Percentiles rank a stretch among this genome's conserved stretches.
phyloP scores from a whole-genome alignment of 495 filamentous ascomycete genomes.

The Neurospora sp. region DNA sequence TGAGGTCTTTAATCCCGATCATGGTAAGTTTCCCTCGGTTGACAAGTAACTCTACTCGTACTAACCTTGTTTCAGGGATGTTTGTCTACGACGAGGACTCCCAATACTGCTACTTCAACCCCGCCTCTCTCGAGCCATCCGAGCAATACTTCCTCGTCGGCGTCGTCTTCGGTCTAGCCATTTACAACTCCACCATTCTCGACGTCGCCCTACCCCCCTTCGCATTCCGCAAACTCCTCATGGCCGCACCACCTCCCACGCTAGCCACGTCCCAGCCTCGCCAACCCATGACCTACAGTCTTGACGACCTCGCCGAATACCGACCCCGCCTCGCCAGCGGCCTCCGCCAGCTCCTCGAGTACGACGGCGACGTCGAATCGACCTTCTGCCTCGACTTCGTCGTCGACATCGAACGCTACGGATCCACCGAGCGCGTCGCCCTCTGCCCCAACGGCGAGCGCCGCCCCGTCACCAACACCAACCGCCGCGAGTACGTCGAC shows the following conservation, averaged over 20 bases:
- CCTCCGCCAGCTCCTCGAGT: conserved; percentile 67
- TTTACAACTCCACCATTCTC: conserved; percentile 94
- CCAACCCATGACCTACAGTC: conserved; percentile 55
- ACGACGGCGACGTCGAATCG: conserved; percentile 72
- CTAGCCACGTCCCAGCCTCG: conserved; percentile 46
- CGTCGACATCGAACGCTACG: conserved; percentile 68
- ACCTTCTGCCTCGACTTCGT: conserved; percentile 82
- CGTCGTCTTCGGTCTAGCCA: conserved; percentile 78
- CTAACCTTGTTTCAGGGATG: conserved; percentile 45
- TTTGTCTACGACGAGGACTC: conserved; percentile 96
- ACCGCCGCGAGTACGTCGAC: conserved; percentile 81
- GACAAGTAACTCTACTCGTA: background rate
- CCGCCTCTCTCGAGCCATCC: conserved; percentile 80
- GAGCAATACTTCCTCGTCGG: conserved; percentile 92
- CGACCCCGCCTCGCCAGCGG: conserved; percentile 69
- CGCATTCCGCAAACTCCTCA: conserved; percentile 78
- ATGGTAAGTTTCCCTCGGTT: conserved; percentile 48
- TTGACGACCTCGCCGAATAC: conserved; percentile 81
- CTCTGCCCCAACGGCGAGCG: conserved; percentile 69
- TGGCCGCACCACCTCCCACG: conserved; percentile 50
- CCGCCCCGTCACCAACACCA: conserved; percentile 71
- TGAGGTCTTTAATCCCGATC: conserved; percentile 85
- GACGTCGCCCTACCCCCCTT: conserved; percentile 90
- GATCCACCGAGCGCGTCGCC: conserved; percentile 51
- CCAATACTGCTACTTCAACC: conserved; percentile 90